phyloP scores from a whole-genome alignment of 352 stramenopile genomes.

The Pythium brachiatum region DNA sequence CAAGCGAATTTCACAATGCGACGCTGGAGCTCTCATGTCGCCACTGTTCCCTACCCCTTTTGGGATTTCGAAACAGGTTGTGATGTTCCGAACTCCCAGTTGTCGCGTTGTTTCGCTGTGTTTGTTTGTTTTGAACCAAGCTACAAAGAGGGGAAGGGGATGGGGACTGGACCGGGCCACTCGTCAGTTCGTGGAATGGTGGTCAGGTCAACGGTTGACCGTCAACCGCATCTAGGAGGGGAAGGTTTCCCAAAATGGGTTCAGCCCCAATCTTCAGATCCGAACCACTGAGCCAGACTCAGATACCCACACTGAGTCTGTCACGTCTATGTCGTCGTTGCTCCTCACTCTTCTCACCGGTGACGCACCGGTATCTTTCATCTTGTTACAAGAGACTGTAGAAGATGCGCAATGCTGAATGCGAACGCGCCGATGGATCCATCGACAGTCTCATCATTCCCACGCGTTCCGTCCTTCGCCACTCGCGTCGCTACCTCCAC shows the following conservation, averaged over 20 bases:
- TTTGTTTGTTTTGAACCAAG: background rate
- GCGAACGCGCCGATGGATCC: conserved; percentile 1
- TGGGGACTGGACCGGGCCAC: background rate
- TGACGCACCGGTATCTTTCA: background rate
- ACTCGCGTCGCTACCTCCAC: conserved; percentile 1
- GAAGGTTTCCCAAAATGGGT: background rate
- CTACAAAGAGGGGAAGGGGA: background rate
- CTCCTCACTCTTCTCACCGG: background rate
- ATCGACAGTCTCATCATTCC: background rate
- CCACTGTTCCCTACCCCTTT: background rate
- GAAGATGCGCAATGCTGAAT: conserved; percentile 9
- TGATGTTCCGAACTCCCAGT: background rate
- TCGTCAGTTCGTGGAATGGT: conserved; percentile 1
- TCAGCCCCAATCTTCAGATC: background rate
- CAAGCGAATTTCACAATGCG: background rate
- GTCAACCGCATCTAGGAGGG: too few relatives aligned
- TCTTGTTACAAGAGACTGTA: background rate
- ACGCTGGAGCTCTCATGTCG: background rate
- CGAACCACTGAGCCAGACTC: background rate
- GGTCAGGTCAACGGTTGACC: background rate
- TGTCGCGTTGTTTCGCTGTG: background rate
- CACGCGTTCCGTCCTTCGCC: background rate
- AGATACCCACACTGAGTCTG: background rate
- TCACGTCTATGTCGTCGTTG: background rate
- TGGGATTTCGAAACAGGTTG: background rate